These are phyloP conservation scores for Microdochium nivale DNA, from an alignment of 2,329 filamentous ascomycete species.

Conservation along the genomic window DNA sequence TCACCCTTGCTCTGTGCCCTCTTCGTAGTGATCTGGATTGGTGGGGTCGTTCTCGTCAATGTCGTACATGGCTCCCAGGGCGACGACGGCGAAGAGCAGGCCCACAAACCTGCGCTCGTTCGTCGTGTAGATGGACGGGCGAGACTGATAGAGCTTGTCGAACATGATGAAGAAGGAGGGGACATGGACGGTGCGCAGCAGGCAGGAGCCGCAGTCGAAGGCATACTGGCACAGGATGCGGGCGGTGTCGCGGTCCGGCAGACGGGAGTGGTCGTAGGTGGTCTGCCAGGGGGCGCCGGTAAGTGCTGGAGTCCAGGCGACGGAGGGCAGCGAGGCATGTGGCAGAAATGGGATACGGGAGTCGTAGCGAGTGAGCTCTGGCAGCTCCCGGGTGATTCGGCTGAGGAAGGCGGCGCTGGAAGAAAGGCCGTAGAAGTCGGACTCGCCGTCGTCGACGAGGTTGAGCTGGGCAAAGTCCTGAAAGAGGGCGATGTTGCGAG, in stretches of 20 bases:
- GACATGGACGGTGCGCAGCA: conserved; percentile 66
- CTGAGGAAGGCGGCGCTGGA: conserved; percentile 6
- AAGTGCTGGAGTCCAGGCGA: not conserved
- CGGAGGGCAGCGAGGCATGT: not conserved
- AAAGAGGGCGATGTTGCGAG: conserved; percentile 1
- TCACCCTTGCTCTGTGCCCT: conserved; percentile 48
- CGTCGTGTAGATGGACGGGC: conserved; percentile 51
- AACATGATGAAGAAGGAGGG: conserved; percentile 73
- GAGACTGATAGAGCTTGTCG: conserved; percentile 66
- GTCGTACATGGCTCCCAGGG: conserved; percentile 65
- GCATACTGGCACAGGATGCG: conserved; percentile 44
- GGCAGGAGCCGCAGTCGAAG: conserved; percentile 46
- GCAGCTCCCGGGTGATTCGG: conserved; percentile 4
- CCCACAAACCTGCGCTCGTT: conserved; percentile 63
- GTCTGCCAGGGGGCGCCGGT: not conserved
- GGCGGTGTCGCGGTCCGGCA: conserved; percentile 2
- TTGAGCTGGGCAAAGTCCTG: conserved; percentile 3
- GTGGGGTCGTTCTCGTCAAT: conserved; percentile 46
- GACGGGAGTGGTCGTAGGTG: not conserved
- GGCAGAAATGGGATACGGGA: conserved; percentile 5
- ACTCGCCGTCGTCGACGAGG: conserved; percentile 3
- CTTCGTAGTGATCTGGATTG: conserved; percentile 36
- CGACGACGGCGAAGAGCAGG: conserved; percentile 61
- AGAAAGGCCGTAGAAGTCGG: conserved; percentile 5
- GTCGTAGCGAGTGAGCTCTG: conserved; percentile 4